These are phyloP conservation scores for Nannizzia gypsea DNA, from an alignment of 2,329 filamentous ascomycete genomes.

Conservation along the genomic window DNA sequence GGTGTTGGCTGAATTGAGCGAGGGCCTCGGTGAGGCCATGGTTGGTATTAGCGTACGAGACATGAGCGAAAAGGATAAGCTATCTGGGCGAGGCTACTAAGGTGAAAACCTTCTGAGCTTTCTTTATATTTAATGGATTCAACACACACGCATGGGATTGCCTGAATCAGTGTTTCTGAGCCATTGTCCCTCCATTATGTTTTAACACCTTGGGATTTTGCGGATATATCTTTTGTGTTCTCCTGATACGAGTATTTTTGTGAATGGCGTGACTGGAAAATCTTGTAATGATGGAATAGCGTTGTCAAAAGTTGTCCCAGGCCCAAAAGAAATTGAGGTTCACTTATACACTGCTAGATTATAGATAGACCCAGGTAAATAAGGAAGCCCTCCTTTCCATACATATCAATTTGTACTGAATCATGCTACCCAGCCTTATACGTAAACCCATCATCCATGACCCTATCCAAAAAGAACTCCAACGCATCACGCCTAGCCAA, in stretches of 20 bases:
- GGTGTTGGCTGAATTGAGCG: constrained; percentile 75
- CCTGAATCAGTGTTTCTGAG: not conserved
- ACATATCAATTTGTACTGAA: too few relatives aligned
- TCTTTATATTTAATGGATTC: not conserved
- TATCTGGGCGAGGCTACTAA: constrained; percentile 79
- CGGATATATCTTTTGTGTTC: not conserved
- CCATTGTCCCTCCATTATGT: not conserved
- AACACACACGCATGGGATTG: not conserved
- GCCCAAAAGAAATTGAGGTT: not conserved
- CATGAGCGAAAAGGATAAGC: constrained; percentile 67
- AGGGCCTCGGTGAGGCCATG: constrained; percentile 93
- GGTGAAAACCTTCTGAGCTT: not conserved
- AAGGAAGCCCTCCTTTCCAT: not conserved
- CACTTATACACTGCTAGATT: not conserved
- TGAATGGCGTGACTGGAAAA: constrained; percentile 2
- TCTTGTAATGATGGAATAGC: not conserved
- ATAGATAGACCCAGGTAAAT: not conserved
- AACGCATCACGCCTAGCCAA: not conserved
- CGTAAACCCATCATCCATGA: not conserved
- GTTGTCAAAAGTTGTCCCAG: constrained; percentile 4
- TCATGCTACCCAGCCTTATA: not conserved
- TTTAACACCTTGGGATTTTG: not conserved
- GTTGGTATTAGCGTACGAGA: constrained; percentile 79
- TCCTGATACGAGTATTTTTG: constrained; percentile 3
- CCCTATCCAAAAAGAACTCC: not conserved